A percentile compares a stretch with the other conserved stretches of the same genome.
These are phyloP conservation scores for Wallacemonas rigidus DNA, from an alignment of 208 protist genomes.

Conservation along the genomic window DNA sequence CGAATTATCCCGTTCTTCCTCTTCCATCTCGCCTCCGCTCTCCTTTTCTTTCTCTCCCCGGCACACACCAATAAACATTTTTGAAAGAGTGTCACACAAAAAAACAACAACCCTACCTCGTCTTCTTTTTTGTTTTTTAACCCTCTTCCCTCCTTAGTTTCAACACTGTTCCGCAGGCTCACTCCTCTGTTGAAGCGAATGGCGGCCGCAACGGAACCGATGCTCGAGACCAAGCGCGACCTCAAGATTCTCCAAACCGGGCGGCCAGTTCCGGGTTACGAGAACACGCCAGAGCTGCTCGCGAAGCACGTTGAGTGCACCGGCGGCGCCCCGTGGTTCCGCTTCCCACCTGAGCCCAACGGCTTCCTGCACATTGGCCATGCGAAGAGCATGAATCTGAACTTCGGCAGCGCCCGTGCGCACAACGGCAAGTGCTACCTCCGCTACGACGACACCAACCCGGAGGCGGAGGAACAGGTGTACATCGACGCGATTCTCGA, in stretches of 20 bases:
- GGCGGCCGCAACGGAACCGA: constrained; percentile 26
- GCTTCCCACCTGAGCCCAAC: constrained; percentile 97
- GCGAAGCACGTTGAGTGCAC: constrained; percentile 63
- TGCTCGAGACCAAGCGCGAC: constrained; percentile 73
- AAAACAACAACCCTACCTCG: no score
- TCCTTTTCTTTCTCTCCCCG: background rate
- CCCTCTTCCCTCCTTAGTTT: background rate
- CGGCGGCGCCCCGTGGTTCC: constrained; percentile 84
- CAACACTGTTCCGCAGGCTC: constrained; percentile 53
- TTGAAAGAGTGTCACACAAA: background rate
- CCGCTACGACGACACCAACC: constrained; percentile 99
- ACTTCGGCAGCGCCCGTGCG: constrained; percentile 96
- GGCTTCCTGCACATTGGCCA: constrained; percentile 99
- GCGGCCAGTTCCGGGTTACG: constrained; percentile 75
- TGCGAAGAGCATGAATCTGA: constrained; percentile 99
- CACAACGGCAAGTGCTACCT: constrained; percentile 96
- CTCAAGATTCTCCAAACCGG: constrained; percentile 78
- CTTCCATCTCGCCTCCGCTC: background rate
- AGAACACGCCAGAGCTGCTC: constrained; percentile 75
- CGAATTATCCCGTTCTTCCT: background rate
- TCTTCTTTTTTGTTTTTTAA: constrained; percentile 15
- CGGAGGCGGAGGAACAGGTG: constrained; percentile 96
- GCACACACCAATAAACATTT: background rate
- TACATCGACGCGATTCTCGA: constrained; percentile 97
- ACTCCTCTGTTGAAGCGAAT: constrained; percentile 38